Evolutionary conservation across 2,329 filamentous ascomycete species (phyloP), one percentile per base, ranked within the genome.

Genomic region (Microcera coccophila): DNA sequence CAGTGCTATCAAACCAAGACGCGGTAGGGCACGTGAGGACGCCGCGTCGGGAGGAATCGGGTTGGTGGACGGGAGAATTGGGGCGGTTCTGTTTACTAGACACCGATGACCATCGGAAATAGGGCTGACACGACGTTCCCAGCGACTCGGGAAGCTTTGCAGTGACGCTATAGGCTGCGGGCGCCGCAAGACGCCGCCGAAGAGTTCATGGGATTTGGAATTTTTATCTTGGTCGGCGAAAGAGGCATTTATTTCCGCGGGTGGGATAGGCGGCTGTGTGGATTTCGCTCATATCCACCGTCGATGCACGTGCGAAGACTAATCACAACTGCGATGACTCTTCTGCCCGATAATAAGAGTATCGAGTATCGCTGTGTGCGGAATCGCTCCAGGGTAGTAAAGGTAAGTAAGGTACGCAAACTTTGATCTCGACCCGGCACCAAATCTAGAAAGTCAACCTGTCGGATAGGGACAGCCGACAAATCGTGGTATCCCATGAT

Each of bases 41-140:
- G 33, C 20, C 15, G n/a, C 16, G 18, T 35, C 33, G 33, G 33
- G 16, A 35, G 33, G 33, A 35, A 35, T 20, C 33, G 33, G 33
- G 33, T 19, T 9, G 16, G 33, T 17, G 18, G 33, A 20, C 33
- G 12, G 15, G n/a, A n/a, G n/a, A n/a, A n/a, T n/a, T n/a, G n/a
- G n/a, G n/a, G n/a, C n/a, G n/a, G n/a, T n/a, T n/a, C n/a, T n/a
- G 22, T 7, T 26, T 7, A 26, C 7, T 26, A 26, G 22, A 26
- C 22, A 12, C 7, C 22, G 22, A 26, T 12, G 7, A 7, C 7
- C 22, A 26, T 7, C 22, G 22, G 22, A 12, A 26, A 26, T 26
- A 12, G 7, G 7, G 22, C 22, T 26, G 22, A 26, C 22, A 26
- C 22, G 12, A 26, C 22, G 12, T 7, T 7, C 12, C 12, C 22